Evolutionary conservation across 345 rosid genomes (phyloP), one percentile per base, ranked within the genome.

Genomic region (Salix exigua): DNA sequence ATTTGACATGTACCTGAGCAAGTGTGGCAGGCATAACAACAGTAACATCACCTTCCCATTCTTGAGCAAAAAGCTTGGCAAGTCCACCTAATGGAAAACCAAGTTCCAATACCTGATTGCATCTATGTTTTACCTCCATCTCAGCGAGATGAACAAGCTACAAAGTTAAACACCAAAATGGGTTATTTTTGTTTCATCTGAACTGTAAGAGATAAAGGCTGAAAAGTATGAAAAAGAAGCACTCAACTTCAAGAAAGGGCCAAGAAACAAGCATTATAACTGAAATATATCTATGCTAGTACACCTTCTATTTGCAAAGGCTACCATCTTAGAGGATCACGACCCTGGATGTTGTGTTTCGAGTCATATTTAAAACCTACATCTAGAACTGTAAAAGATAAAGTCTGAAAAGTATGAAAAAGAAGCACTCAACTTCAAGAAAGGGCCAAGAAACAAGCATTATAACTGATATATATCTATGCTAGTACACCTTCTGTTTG

Each of bases 11-110:
- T 86, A 96, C 99, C 99, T 96, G 99, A 83, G 97, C 87, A 65
- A 91, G 87, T 18, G 99, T 93, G 76, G 99, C 97, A 46, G 99
- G 97, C 96, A 93, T 92, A 68, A 96, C 98, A 76, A 96, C 96
- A 63, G 98, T 96, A 74, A 96, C 94, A 80, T 96, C 99, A 7
- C 99, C 99, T 81, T 96, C 99, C 99, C 99, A 93, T 53, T 96
- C 99, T 80, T 96, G 99, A 80, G 98, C 94, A 84, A 92, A 93
- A 62, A 96, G 89, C 88, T 83, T 91, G 37, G 99, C 97, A 16
- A 96, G 74, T 83, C 99, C 98, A 70, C 99, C 98, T 0, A 96
- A 78, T 0, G 94, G 99, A 84, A 96, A 96, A 53, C 99, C 99
- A 6, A 96, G 96, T 85, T 91, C 97, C 80, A 93, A 50, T 19